Evolutionary conservation across 495 filamentous ascomycete species (phyloP).

Genomic region (Talaromyces wortmannii): DNA sequence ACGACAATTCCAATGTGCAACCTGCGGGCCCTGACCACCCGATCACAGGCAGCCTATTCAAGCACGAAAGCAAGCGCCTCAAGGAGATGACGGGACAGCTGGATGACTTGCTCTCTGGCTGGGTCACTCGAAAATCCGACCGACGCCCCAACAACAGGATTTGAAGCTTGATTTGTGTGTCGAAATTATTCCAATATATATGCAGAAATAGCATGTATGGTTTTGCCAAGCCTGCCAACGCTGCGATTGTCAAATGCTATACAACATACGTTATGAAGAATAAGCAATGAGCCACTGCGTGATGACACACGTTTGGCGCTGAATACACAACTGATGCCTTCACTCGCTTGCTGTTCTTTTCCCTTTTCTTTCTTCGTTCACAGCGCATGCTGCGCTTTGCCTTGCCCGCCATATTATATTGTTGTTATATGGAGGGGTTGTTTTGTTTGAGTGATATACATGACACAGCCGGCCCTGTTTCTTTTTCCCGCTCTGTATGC

Average conservation of each 20-base stretch:
- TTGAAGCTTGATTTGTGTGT: neutral
- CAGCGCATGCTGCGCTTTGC: neutral
- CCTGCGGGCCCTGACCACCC: conserved; percentile 78
- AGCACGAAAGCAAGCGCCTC: conserved; percentile 73
- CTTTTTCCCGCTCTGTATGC: conserved; percentile 5
- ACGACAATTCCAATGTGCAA: conserved; percentile 76
- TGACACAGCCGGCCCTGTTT: neutral
- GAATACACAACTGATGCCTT: neutral
- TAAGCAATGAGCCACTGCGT: neutral
- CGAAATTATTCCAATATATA: neutral
- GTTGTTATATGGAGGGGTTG: too few relatives aligned
- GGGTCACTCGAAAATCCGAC: conserved; percentile 49
- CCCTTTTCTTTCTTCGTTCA: neutral
- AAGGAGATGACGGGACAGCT: conserved; percentile 78
- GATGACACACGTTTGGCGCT: neutral
- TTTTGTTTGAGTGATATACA: too few relatives aligned
- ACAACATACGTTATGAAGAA: neutral
- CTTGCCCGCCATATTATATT: neutral
- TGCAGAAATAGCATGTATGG: neutral
- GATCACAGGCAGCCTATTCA: conserved; percentile 71
- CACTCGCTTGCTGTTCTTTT: neutral
- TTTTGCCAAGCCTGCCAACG: too few relatives aligned
- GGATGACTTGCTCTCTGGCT: conserved; percentile 79
- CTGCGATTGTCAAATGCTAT: neutral
- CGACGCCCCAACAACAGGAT: neutral